These are phyloP conservation scores for Apiospora marii DNA, from an alignment of 2,329 filamentous ascomycete genomes.

Conservation along the genomic window DNA sequence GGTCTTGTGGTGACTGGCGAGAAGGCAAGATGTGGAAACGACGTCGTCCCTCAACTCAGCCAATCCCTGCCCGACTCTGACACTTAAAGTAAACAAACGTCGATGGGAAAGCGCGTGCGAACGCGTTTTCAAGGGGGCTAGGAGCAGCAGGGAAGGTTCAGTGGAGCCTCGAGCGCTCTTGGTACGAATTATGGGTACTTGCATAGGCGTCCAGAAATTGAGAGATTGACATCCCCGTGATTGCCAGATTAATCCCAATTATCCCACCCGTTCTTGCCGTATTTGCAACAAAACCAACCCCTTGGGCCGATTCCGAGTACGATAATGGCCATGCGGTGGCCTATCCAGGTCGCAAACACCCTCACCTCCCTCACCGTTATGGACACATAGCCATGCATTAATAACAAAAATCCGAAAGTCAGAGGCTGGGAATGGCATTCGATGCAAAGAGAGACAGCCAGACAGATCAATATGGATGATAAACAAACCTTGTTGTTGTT, in stretches of 20 bases:
- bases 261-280: constrained; percentile 20
- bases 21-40: not conserved
- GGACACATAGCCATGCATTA: not conserved
- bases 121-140: constrained; percentile 23
- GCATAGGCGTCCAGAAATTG: constrained; percentile 21
- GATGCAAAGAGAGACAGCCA: not conserved
- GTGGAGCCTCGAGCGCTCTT: constrained; percentile 23
- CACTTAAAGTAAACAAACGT: constrained; percentile 25
- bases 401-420: not conserved
- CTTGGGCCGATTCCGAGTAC: constrained; percentile 20
- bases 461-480: not conserved
- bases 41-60: not conserved
- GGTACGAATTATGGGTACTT: constrained; percentile 15
- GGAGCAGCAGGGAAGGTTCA: constrained; percentile 22
- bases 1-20: not conserved
- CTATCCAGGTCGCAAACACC: constrained; percentile 6
- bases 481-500: not conserved
- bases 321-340: not conserved
- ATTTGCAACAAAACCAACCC: constrained; percentile 19
- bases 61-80: constrained; percentile 20
- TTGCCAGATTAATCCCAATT: constrained; percentile 16
- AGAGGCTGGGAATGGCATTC: not conserved
- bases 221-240: constrained; percentile 23
- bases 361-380: constrained; percentile 13
- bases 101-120: constrained; percentile 22